Evolutionary conservation across 2,329 filamentous ascomycete species (phyloP).

Genomic region (Penicillium sp.): DNA sequence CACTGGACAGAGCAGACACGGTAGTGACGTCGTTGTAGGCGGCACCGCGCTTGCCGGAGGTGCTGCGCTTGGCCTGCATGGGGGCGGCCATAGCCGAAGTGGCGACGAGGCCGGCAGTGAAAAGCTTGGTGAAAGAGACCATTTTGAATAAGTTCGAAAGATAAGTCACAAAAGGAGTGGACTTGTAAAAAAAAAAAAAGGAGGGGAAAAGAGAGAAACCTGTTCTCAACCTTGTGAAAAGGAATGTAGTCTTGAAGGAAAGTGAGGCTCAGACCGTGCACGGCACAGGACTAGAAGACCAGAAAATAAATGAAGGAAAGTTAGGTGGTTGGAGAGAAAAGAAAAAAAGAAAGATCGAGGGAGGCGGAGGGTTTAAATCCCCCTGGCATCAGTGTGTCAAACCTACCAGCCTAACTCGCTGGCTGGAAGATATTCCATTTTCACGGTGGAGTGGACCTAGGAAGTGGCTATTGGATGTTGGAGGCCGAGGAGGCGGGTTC

Average conservation of each 20-base stretch:
- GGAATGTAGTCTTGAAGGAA: constrained; percentile 24
- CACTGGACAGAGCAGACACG: constrained; percentile 32
- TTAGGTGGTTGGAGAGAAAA: constrained; percentile 5
- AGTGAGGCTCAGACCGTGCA: constrained; percentile 31
- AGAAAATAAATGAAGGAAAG: constrained; percentile 16
- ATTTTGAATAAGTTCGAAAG: constrained; percentile 26
- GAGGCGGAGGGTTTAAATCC: constrained; percentile 8
- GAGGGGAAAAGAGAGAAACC: constrained; percentile 24
- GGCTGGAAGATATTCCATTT: constrained; percentile 5
- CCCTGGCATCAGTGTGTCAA: constrained; percentile 5
- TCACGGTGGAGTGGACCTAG: constrained; percentile 2
- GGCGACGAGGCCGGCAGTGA: constrained; percentile 36
- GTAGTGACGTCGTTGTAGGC: constrained; percentile 42
- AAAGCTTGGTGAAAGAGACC: constrained; percentile 38
- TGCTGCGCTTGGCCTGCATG: constrained; percentile 22
- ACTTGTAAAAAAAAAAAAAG: constrained; percentile 12
- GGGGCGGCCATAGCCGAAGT: constrained; percentile 35
- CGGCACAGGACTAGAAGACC: constrained; percentile 30
- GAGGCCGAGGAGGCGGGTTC: background rate
- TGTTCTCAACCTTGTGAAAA: constrained; percentile 20
- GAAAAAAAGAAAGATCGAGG: constrained; percentile 4
- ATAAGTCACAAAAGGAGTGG: constrained; percentile 7
- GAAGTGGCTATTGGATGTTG: constrained; percentile 1
- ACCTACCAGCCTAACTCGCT: constrained; percentile 5
- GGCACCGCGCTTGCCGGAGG: constrained; percentile 31